A percentile compares a stretch with the other conserved stretches of the same genome.
Conservation (phyloP, 2,329 filamentous ascomycete species). For the Beauveria bassiana region DNA sequence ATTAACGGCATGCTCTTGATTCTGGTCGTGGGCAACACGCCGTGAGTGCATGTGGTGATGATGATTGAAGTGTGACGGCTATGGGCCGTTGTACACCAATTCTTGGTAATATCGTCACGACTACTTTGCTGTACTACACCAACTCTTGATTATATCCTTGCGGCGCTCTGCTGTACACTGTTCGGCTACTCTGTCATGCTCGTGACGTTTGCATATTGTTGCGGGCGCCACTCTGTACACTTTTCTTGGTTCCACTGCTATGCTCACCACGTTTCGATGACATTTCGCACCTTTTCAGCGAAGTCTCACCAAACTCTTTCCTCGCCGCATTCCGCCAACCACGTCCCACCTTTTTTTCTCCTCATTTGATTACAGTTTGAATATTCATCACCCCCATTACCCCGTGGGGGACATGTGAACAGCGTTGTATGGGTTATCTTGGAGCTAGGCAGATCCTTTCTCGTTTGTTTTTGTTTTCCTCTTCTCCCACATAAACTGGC, state of each 20-base stretch:
- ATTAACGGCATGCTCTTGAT: slow-evolving; percentile 37
- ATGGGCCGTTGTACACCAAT: too few relatives aligned
- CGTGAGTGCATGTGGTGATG: slow-evolving; percentile 17
- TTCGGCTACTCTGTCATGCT: not conserved
- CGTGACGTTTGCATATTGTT: not conserved
- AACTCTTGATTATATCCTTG: too few relatives aligned
- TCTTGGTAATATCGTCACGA: too few relatives aligned
- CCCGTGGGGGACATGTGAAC: not conserved
- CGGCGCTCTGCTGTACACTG: too few relatives aligned
- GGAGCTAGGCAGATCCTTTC: not conserved
- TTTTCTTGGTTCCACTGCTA: too few relatives aligned
- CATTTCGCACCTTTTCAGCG: not conserved
- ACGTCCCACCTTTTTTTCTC: too few relatives aligned
- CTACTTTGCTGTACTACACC: too few relatives aligned
- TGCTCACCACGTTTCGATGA: not conserved
- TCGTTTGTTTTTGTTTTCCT: not conserved
- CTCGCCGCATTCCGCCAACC: not conserved
- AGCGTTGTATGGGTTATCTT: not conserved
- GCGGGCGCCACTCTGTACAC: too few relatives aligned
- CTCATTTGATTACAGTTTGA: not conserved
- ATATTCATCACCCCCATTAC: not conserved
- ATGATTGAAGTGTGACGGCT: too few relatives aligned
- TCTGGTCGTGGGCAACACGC: slow-evolving; percentile 31
- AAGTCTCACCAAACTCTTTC: not conserved
- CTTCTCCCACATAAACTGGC: not conserved